These are phyloP conservation scores for Botrytis deweyae DNA, from an alignment of 2,329 filamentous ascomycete species.

Conservation along the genomic window DNA sequence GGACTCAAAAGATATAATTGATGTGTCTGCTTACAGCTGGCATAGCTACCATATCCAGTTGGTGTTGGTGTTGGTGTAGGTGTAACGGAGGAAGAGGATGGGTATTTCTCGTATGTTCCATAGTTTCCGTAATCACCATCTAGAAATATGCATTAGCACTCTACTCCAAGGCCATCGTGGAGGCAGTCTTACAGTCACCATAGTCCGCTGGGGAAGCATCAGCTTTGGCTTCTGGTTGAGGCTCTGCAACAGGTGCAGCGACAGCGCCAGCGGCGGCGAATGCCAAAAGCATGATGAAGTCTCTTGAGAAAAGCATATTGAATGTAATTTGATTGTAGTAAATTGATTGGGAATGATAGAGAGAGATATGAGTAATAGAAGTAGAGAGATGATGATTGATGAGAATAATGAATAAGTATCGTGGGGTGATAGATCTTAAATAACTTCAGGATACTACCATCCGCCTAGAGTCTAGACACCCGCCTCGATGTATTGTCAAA, in stretches of 20 bases:
- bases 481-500: not conserved
- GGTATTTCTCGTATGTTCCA: constrained; percentile 18
- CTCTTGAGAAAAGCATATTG: constrained; percentile 22
- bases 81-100: not conserved
- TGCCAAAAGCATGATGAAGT: constrained; percentile 19
- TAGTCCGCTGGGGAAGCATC: constrained; percentile 15
- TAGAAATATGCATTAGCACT: not conserved
- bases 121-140: constrained; percentile 18
- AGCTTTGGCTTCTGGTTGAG: constrained; percentile 14
- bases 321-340: not conserved
- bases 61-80: not conserved
- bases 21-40: constrained; percentile 3
- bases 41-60: constrained; percentile 16
- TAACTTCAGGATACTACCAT: not conserved
- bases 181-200: constrained; percentile 12
- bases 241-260: constrained; percentile 16
- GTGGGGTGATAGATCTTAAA: constrained; percentile 13
- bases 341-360: not conserved
- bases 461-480: not conserved
- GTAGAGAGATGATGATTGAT: not conserved
- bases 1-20: not conserved
- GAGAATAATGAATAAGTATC: constrained; percentile 1
- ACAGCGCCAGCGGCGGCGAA: constrained; percentile 9
- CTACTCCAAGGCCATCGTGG: not conserved
- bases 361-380: not conserved